Evolutionary conservation across 1,284 basidiomycete genomes (phyloP), one percentile per base, ranked within the genome.

Genomic region (Singerocomus rubriflavus): DNA sequence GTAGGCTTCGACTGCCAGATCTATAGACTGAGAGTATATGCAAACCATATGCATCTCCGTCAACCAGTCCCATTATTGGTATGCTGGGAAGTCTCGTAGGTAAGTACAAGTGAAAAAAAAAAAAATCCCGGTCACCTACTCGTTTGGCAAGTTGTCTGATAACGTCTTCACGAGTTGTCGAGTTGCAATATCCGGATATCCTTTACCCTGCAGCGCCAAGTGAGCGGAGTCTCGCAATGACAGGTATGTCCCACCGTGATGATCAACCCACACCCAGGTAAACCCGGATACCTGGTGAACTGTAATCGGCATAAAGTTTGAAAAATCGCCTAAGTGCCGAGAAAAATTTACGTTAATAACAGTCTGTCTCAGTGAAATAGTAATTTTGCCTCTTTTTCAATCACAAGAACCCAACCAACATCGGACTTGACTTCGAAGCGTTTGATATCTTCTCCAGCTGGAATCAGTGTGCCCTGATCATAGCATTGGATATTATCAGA

Each of bases 161-260:
- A 96, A 73, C 1, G 78, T 80, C 50, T 82, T 82, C 40, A 93
- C 78, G 6, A 97, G 74, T 56, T 93, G 84, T 9, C 92, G 80
- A 1, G 94, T 95, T 1, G 92, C 85, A 2, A 96, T 67, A 62
- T 97, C 94, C 0, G 94, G 93, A 68, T 95, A 97, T 1, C 94
- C 94, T 69, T 96, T 96, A 3, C 94, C 94, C 92, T 94, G 59
- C 13, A 42, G 14, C 27, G 17, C 6, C 4, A 27, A 29, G 46
- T 68, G 46, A 64, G 45, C 14, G 7, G 26, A 12, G 10, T 44
- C 21, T 33, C n/a, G 48, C 14, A 27, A 29, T 27, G 31, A 30
- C 6, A 21, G 21, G 35, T 0, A 26, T 29, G 16, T 56, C 46
- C 52, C 45, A 86, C 88, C 6, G 91, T 93, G 57, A 93, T 76